Conservation (phyloP, 164 flowering plant genomes). For the Kingdonia uniflora region DNA sequence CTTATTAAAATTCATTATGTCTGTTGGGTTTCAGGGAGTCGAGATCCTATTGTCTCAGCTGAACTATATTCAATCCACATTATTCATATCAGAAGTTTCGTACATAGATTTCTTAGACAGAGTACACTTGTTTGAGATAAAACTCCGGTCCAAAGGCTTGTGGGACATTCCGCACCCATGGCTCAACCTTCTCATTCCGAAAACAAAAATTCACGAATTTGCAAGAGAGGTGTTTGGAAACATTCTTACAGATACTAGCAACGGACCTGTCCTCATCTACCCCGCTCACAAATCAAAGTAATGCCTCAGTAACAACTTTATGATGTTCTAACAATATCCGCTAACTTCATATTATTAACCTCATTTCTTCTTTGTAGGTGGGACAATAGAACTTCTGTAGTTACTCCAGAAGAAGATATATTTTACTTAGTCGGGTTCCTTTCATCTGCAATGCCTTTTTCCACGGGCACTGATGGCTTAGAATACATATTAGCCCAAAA, state of each 20-base stretch:
- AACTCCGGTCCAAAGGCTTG: slow-evolving; percentile 57
- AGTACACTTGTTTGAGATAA: slow-evolving; percentile 65
- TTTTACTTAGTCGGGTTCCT: slow-evolving; percentile 76
- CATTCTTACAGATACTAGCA: slow-evolving; percentile 53
- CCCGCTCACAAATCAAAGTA: slow-evolving; percentile 83
- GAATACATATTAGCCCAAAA: slow-evolving; percentile 43
- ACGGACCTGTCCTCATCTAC: slow-evolving; percentile 85
- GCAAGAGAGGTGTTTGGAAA: slow-evolving; percentile 67
- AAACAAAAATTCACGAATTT: slow-evolving; percentile 48
- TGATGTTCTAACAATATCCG: background rate
- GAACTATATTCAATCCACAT: slow-evolving; percentile 59
- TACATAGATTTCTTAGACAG: slow-evolving; percentile 75
- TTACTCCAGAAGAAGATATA: slow-evolving; percentile 73
- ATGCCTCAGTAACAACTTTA: background rate
- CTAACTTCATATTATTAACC: background rate
- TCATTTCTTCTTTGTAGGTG: slow-evolving; percentile 41
- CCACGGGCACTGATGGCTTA: slow-evolving; percentile 45
- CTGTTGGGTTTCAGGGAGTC: slow-evolving; percentile 38
- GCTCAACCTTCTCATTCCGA: slow-evolving; percentile 85
- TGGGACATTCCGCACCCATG: slow-evolving; percentile 98
- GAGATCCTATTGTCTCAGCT: slow-evolving; percentile 42
- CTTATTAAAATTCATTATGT: background rate
- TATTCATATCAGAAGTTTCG: slow-evolving; percentile 61
- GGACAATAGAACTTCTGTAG: slow-evolving; percentile 61
- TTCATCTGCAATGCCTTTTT: slow-evolving; percentile 56